Evolutionary conservation across 371 early-diverging fungal species (phyloP), one percentile per base, ranked within the genome.

Genomic region (Blastocladiella emersonii): DNA sequence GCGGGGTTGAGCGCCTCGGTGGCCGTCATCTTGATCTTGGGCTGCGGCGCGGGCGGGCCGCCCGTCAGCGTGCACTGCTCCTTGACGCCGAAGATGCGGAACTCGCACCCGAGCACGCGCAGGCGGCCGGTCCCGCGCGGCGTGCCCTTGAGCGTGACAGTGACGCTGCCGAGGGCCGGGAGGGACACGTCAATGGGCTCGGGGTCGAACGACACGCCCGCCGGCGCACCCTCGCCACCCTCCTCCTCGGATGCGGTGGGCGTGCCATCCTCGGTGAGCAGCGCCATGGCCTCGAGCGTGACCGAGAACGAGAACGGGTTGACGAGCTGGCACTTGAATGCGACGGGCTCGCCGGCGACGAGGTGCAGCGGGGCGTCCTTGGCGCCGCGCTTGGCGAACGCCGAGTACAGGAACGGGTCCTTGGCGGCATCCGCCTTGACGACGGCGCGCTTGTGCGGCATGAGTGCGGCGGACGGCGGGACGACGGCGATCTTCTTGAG

Each of bases 251-350:
- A 17, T 17, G 45, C 45, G 2, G 60, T 19, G 12, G 34, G 56
- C n/a, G n/a, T n/a, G n/a, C n/a, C n/a, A n/a, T n/a, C n/a, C 19
- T 34, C 34, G 34, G 19, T 10, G 23, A 59, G 8, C 27, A 51
- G 32, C 3, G 19, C 27, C 30, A 59, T 19, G 2, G 37, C 7
- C 35, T 59, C 41, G 27, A 62, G 36, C 10, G n/a, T 30, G 15
- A 62, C 56, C 8, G n/a, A 6, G n/a, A 62, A 62, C 34, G 61
- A 62, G 59, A 62, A 62, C 7, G 62, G 62, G 59, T 62, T 62
- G 37, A 43, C 32, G 15, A 59, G 44, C 8, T 51, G 53, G 30
- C 27, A 25, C 25, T 8, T 27, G 53, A 51, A 51, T 15, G 53
- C 30, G 27, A 51, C 32, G 13, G 53, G 53, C 19, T 51, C 53